Conservation (phyloP, 257 asterid genomes). For the Rhazya stricta region DNA sequence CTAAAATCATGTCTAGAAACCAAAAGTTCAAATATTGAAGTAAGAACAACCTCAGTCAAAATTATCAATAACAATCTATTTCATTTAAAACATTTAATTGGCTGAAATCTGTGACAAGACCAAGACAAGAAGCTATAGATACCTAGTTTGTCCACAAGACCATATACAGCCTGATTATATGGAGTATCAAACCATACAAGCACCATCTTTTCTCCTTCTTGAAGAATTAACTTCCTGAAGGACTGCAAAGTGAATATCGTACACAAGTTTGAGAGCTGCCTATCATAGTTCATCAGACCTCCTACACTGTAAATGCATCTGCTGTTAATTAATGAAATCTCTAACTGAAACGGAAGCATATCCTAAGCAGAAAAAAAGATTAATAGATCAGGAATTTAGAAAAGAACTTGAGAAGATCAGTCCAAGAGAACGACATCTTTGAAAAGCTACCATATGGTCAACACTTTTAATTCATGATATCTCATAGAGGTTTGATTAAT, state of each 20-base stretch:
- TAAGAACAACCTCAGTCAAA: constrained; percentile 4
- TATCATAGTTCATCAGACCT: constrained; percentile 45
- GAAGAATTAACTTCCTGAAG: constrained; percentile 78
- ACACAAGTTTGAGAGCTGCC: constrained; percentile 73
- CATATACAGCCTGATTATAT: constrained; percentile 96
- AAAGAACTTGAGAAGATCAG: no score
- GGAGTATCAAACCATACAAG: constrained; percentile 97
- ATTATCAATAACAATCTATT: neutral
- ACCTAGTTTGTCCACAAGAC: constrained; percentile 97
- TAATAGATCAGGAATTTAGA: neutral
- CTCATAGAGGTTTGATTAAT: no score
- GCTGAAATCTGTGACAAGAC: neutral
- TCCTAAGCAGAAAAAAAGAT: neutral
- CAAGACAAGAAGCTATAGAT: constrained; percentile 2
- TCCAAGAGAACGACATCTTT: neutral
- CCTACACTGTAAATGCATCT: constrained; percentile 51
- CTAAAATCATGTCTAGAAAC: constrained; percentile 13
- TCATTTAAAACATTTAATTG: constrained; percentile 4
- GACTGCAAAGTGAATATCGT: constrained; percentile 81
- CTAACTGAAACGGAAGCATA: neutral
- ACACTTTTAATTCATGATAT: neutral
- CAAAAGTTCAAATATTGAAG: constrained; percentile 10
- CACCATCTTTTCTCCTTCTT: constrained; percentile 97
- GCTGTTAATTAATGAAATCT: constrained; percentile 9
- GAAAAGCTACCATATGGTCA: neutral